Evolutionary conservation across 2,329 filamentous ascomycete genomes (phyloP), one percentile per base, ranked within the genome.

Genomic region (Ophiostoma sp.): DNA sequence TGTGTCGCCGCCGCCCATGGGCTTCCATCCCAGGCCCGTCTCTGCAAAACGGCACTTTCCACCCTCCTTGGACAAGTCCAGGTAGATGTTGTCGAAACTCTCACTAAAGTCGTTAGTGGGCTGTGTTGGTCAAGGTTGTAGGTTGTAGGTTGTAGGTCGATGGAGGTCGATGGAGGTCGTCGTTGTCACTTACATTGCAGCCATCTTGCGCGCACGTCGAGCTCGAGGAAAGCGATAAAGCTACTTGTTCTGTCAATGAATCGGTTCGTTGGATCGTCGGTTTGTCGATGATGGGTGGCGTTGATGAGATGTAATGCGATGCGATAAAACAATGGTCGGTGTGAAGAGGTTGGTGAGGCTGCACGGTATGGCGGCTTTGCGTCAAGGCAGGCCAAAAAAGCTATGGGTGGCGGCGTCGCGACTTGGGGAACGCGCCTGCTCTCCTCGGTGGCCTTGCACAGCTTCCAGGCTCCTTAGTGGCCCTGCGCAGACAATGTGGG

Each of bases 1-100:
- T 72, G 94, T 94, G 74, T 97, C 93, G 79, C 93, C 92, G 77
- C 92, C 93, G 69, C 88, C 88, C 4, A 88, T 86, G 36, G 94
- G 93, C 81, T 96, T 97, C 96, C 96, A 99, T 70, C 94, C 95
- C 76, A 98, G 87, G 72, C 95, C 95, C 69, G 89, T 94, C 79
- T 98, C 94, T 73, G 94, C 94, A 77, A 99, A 94, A 78, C 95
- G 89, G 83, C 94, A 97, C 82, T 94, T 95, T 75, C 95, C 95
- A 71, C 89, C 87, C 80, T 95, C 90, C 80, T 93, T 95, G 76
- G 94, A 97, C 72, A 99, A 87, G 79, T 99, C 94, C 76, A 99
- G 88, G 81, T 95, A 94, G 82, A 98, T 97, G 81, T 93, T 93
- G 79, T 98, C 94, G 82, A 99, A 99, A 78, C 90, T 95, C 87